Evolutionary conservation across 2,329 filamentous ascomycete species (phyloP).

Genomic region (Colletotrichum truncatum): DNA sequence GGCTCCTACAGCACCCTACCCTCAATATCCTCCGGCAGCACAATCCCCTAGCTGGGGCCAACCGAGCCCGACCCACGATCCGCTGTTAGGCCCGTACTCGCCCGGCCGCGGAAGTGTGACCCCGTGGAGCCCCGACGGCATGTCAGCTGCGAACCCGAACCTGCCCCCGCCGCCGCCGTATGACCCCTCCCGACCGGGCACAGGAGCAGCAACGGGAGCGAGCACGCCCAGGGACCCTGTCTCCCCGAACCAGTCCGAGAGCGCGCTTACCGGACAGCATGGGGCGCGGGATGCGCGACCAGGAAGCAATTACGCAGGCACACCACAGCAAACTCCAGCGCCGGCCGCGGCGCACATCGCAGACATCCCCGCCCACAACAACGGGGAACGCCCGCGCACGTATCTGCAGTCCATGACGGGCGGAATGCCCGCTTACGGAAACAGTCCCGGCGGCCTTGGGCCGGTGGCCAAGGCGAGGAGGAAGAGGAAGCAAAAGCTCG

Average conservation of each 20-base stretch:
- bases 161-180: slow-evolving; percentile 32
- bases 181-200: slow-evolving; percentile 9
- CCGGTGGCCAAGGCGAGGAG: slow-evolving; percentile 25
- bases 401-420: slow-evolving; percentile 27
- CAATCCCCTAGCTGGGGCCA: background rate
- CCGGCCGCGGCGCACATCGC: slow-evolving; percentile 10
- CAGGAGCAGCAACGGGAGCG: background rate
- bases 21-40: slow-evolving; percentile 3
- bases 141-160: slow-evolving; percentile 29
- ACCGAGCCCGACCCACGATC: slow-evolving; percentile 11
- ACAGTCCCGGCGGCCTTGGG: slow-evolving; percentile 12
- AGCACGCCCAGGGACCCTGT: slow-evolving; percentile 6
- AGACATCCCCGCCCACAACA: background rate
- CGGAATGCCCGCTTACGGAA: slow-evolving; percentile 25
- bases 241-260: slow-evolving; percentile 14
- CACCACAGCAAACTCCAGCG: slow-evolving; percentile 1
- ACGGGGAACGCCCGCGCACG: background rate
- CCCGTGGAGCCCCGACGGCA: slow-evolving; percentile 30
- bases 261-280: slow-evolving; percentile 1
- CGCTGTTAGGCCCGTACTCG: background rate
- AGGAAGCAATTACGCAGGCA: background rate
- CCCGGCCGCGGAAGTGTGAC: background rate
- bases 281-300: background rate
- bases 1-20: background rate
- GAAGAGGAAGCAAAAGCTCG: slow-evolving; percentile 27